A percentile compares a stretch with the other conserved stretches of the same genome.
Conservation (phyloP, 768 basidiomycete species). For the Leccinum sublutescens region DNA sequence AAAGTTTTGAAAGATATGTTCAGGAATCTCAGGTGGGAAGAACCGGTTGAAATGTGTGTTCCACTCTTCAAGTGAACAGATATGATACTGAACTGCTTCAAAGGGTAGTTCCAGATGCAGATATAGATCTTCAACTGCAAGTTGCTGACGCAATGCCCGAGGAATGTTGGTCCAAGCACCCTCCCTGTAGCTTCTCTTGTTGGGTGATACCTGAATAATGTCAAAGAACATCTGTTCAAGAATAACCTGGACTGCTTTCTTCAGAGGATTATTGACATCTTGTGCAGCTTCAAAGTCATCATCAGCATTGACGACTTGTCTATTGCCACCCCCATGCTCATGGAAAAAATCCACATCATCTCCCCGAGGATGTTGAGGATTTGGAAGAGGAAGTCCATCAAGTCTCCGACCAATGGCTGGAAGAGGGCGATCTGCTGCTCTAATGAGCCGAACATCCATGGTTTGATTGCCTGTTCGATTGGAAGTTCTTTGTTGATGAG, state of each 20-base stretch:
- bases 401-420: background rate
- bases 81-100: background rate
- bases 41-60: background rate
- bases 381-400: background rate
- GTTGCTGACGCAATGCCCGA: background rate
- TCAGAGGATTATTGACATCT: background rate
- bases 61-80: background rate
- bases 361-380: background rate
- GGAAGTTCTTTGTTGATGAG: background rate
- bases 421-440: background rate
- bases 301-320: background rate
- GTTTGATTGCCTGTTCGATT: background rate
- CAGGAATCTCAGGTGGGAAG: background rate
- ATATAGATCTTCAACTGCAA: background rate
- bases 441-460: background rate
- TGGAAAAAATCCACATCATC: slow-evolving; percentile 2
- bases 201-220: background rate
- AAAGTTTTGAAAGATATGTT: background rate
- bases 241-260: background rate
- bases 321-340: background rate
- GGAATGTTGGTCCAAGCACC: slow-evolving; percentile 8
- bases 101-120: background rate
- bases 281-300: background rate
- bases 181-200: background rate
- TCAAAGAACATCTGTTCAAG: slow-evolving; percentile 6